Evolutionary conservation across 2,329 filamentous ascomycete species (phyloP).

Genomic region (Fusarium avenaceum): DNA sequence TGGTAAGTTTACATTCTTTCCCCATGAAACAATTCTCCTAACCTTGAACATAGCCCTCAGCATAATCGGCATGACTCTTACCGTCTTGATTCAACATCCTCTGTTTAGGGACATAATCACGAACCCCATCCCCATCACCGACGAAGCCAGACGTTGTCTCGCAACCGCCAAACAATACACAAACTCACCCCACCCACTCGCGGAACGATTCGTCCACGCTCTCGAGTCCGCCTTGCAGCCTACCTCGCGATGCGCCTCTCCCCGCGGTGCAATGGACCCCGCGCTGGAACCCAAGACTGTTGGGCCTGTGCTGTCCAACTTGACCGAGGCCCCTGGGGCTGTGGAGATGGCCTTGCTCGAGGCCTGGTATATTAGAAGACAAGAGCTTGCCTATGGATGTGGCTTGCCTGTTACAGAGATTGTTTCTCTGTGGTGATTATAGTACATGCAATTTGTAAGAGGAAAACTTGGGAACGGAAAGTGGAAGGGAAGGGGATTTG

Average conservation of each 20-base stretch:
- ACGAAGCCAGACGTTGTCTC: conserved; percentile 44
- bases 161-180: conserved; percentile 41
- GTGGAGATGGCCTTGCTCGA: conserved; percentile 42
- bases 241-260: conserved; percentile 19
- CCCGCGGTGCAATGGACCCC: conserved; percentile 38
- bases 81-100: conserved; percentile 41
- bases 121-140: conserved; percentile 33
- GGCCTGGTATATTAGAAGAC: conserved; percentile 41
- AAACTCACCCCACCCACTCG: conserved; percentile 17
- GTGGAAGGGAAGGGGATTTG: neutral
- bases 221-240: conserved; percentile 41
- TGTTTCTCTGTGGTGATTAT: conserved; percentile 42
- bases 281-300: conserved; percentile 33
- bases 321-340: conserved; percentile 23
- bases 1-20: conserved; percentile 25
- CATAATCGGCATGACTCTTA: conserved; percentile 46
- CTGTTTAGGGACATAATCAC: conserved; percentile 39
- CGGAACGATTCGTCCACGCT: conserved; percentile 38
- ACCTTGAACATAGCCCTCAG: conserved; percentile 32
- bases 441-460: neutral
- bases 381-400: conserved; percentile 19
- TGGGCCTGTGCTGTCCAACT: conserved; percentile 18
- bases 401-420: conserved; percentile 38
- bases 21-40: neutral
- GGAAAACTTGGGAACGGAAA: neutral